A percentile compares a stretch with the other conserved stretches of the same genome.
Conservation (phyloP, 2,329 filamentous ascomycete species). For the Metarhizium sp. region DNA sequence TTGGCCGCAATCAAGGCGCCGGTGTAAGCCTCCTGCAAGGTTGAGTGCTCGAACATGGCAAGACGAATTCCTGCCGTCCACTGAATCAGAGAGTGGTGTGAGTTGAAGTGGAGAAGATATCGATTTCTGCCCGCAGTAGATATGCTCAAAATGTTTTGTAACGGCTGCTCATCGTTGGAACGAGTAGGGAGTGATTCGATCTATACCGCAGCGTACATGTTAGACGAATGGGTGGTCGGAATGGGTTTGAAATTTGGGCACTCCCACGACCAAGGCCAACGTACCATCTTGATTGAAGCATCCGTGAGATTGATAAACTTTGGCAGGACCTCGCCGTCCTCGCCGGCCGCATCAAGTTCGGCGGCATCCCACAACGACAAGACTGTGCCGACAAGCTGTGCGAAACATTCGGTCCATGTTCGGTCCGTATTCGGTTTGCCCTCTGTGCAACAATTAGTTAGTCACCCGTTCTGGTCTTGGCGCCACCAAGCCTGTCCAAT, state of each 20-base stretch:
- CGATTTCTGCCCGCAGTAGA: constrained; percentile 94
- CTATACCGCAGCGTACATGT: constrained; percentile 28
- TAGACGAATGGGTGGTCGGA: not conserved
- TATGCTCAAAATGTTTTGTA: constrained; percentile 92
- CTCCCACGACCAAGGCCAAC: constrained; percentile 4
- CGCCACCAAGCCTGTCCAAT: not conserved
- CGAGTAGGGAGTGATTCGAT: constrained; percentile 85
- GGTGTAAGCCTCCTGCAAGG: constrained; percentile 92
- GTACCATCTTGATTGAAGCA: constrained; percentile 95
- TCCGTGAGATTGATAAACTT: constrained; percentile 96
- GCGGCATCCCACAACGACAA: constrained; percentile 92
- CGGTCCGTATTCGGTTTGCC: constrained; percentile 78
- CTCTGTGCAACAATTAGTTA: constrained; percentile 40
- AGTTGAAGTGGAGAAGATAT: constrained; percentile 94
- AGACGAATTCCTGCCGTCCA: constrained; percentile 94
- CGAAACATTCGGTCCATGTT: constrained; percentile 94
- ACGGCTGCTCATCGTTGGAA: constrained; percentile 62
- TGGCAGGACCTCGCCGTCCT: constrained; percentile 75
- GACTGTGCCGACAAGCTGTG: constrained; percentile 90
- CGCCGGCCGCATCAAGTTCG: constrained; percentile 78
- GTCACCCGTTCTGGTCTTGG: not conserved
- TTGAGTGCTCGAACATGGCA: constrained; percentile 88
- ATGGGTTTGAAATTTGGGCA: not conserved
- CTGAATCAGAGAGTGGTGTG: constrained; percentile 82
- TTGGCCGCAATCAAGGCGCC: constrained; percentile 93